Percentiles rank a stretch among this genome's conserved stretches.
These are phyloP conservation scores for Haematococcus sp. DNA, from an alignment of 139 green algal genomes.

Conservation along the genomic window DNA sequence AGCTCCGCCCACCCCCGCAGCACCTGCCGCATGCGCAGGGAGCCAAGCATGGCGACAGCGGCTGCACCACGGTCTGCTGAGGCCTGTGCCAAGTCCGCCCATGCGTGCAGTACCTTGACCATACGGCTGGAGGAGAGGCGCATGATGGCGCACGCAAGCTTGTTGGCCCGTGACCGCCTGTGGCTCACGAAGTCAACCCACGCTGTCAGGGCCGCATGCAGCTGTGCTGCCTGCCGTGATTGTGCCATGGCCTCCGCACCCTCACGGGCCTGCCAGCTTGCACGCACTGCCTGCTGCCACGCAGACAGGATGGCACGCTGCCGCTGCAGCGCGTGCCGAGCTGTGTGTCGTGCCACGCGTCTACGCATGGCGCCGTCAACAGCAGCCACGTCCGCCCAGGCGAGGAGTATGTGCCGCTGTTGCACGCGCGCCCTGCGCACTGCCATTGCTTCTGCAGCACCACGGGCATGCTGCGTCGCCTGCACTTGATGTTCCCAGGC, in stretches of 20 bases:
- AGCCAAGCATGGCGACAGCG: conserved; percentile 21
- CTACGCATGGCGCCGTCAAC: too few relatives aligned
- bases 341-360: too few relatives aligned
- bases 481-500: not conserved
- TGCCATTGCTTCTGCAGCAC: not conserved
- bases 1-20: not conserved
- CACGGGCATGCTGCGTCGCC: not conserved
- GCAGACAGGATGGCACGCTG: too few relatives aligned
- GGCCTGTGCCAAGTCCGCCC: not conserved
- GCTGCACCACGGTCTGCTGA: not conserved
- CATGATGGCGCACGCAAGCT: not conserved
- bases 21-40: not conserved
- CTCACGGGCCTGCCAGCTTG: not conserved
- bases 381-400: not conserved
- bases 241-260: not conserved
- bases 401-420: not conserved
- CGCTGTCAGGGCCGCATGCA: conserved; percentile 10
- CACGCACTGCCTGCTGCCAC: too few relatives aligned
- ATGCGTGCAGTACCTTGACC: not conserved
- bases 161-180: not conserved
- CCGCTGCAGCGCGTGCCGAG: too few relatives aligned
- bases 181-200: not conserved
- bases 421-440: not conserved
- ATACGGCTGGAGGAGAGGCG: conserved; percentile 16
- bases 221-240: conserved; percentile 16